Evolutionary conservation across 73 alveolate genomes (phyloP), one percentile per base, ranked within the genome.

Genomic region (Blepharisma japonicum): DNA sequence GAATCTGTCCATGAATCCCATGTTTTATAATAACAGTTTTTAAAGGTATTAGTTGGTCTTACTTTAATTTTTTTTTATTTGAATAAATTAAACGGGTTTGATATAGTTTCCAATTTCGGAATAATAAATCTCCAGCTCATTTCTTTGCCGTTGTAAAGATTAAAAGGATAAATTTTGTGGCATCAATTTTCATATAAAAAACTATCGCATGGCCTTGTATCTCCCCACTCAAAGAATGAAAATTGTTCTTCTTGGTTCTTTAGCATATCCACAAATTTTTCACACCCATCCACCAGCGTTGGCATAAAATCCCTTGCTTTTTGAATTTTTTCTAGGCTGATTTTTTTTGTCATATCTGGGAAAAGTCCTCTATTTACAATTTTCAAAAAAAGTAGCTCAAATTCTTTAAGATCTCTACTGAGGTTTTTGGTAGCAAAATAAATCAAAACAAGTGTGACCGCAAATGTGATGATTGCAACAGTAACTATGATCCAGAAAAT

Each of bases 101-200:
- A 32, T 32, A 32, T 32, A 32, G 3, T 32, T 32, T 32, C 42
- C 42, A 32, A 32, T 32, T 32, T 32, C 42, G 42, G 42, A 3
- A 32, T 32, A 32, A 32, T 32, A 32, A 32, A 32, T 25, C 74
- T 61, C 74, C 74, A 61, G 46, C 74, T 61, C 74, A 61, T 61
- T 8, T 8, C 74, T 25, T 61, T 61, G 18, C 49, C 5, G 5
- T 61, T 61, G 5, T 18, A 61, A n/a, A 18, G 23, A 61, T 61
- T 61, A 25, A 61, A 61, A 61, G 74, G 74, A 25, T 61, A 61
- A 14, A 61, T 8, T 48, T 20, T 25, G 39, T 25, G 0, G 5
- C 14, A 25, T 39, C 74, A 61, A n/a, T 25, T 61, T 14, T 61
- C 11, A 61, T 20, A 61, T 14, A 20, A 61, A 61, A 61, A 61